Evolutionary conservation across 2,329 filamentous ascomycete genomes (phyloP).

Genomic region (Neophaeococcomyces mojaviensis): DNA sequence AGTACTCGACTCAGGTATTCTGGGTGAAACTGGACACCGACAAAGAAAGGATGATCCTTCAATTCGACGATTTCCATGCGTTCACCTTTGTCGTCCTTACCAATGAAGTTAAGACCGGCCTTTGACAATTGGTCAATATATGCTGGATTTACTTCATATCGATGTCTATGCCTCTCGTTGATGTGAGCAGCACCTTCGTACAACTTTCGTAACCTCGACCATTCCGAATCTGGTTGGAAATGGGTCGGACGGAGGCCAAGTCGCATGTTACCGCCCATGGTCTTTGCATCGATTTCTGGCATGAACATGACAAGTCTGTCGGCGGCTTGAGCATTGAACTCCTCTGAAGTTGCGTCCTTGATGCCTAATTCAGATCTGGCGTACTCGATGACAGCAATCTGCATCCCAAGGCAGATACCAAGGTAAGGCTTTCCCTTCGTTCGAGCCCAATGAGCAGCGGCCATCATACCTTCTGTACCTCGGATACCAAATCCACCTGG

Average conservation of each 20-base stretch:
- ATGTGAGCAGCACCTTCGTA: slow-evolving; percentile 50
- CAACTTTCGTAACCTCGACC: slow-evolving; percentile 67
- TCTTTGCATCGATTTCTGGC: slow-evolving; percentile 74
- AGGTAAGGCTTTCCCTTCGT: slow-evolving; percentile 74
- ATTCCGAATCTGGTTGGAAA: slow-evolving; percentile 69
- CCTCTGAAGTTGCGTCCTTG: slow-evolving; percentile 47
- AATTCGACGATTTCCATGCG: slow-evolving; percentile 80
- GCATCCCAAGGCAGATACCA: slow-evolving; percentile 87
- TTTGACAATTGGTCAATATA: slow-evolving; percentile 62
- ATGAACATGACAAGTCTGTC: slow-evolving; percentile 79
- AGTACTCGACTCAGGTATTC: slow-evolving; percentile 75
- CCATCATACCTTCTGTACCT: slow-evolving; percentile 85
- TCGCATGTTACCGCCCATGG: slow-evolving; percentile 80
- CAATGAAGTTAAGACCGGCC: slow-evolving; percentile 66
- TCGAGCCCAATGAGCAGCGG: slow-evolving; percentile 77
- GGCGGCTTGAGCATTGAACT: slow-evolving; percentile 50
- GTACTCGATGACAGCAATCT: slow-evolving; percentile 84
- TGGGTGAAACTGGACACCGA: slow-evolving; percentile 82
- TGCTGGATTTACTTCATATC: slow-evolving; percentile 83
- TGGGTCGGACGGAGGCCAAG: slow-evolving; percentile 66
- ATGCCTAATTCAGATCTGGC: slow-evolving; percentile 69
- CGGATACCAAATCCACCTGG: slow-evolving; percentile 70
- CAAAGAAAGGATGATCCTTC: slow-evolving; percentile 75
- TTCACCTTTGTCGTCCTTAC: slow-evolving; percentile 69
- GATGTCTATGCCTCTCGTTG: slow-evolving; percentile 74